Conservation (phyloP, 1,139 yeast species). For the Tardiomyces depauwii region DNA sequence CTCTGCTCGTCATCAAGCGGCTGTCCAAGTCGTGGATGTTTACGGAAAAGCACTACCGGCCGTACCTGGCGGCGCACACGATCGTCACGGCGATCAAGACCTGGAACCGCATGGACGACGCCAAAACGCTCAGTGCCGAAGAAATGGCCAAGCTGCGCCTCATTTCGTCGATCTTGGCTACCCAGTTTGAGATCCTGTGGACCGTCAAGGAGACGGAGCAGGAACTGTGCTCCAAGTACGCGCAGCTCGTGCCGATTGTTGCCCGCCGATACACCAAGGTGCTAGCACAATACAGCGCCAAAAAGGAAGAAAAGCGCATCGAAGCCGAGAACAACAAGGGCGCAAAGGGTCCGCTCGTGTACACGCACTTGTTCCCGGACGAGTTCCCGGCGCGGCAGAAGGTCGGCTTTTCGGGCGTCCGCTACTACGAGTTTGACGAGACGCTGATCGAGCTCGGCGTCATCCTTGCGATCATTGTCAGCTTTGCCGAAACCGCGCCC, state of each 20-base stretch:
- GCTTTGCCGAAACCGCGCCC: slow-evolving; percentile 24
- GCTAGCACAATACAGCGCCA: slow-evolving; percentile 14
- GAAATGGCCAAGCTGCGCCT: slow-evolving; percentile 15
- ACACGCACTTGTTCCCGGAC: slow-evolving; percentile 48
- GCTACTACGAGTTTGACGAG: slow-evolving; percentile 63
- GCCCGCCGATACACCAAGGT: slow-evolving; percentile 22
- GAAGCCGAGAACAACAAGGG: background rate
- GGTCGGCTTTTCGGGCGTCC: slow-evolving; percentile 66
- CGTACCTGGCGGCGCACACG: slow-evolving; percentile 38
- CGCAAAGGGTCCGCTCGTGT: slow-evolving; percentile 5
- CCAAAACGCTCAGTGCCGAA: slow-evolving; percentile 19
- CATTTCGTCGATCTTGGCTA: slow-evolving; percentile 22
- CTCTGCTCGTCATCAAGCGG: slow-evolving; percentile 49
- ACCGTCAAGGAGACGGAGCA: slow-evolving; percentile 18
- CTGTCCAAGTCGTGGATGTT: slow-evolving; percentile 41
- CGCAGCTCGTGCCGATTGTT: slow-evolving; percentile 22
- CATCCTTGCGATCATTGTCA: slow-evolving; percentile 27
- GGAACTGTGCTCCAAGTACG: slow-evolving; percentile 21
- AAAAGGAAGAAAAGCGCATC: slow-evolving; percentile 6
- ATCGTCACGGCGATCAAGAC: slow-evolving; percentile 43
- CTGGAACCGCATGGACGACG: slow-evolving; percentile 17
- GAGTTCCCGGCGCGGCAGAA: slow-evolving; percentile 52
- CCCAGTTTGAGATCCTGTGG: slow-evolving; percentile 24
- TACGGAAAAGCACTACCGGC: slow-evolving; percentile 30
- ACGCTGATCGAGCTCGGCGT: slow-evolving; percentile 54